Conservation (phyloP, 2,329 filamentous ascomycete genomes). For the Calonectria multiphialidica region DNA sequence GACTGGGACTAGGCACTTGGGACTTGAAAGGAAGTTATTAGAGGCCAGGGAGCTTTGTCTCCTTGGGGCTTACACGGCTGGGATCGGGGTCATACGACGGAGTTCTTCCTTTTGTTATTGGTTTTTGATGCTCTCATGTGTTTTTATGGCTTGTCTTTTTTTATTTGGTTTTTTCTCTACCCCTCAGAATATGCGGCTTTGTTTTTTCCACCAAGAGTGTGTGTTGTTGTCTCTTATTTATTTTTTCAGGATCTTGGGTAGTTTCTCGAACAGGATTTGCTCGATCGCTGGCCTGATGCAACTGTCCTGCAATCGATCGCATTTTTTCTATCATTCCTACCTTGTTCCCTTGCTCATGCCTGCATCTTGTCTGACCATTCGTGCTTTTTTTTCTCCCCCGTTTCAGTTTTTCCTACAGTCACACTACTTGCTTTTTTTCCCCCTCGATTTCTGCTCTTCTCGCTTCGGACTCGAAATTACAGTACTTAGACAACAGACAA, state of each 20-base stretch:
- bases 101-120: slow-evolving; percentile 15
- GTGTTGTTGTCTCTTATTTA: not conserved
- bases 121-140: slow-evolving; percentile 9
- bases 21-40: not conserved
- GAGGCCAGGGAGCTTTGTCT: slow-evolving; percentile 12
- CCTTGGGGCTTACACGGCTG: slow-evolving; percentile 18
- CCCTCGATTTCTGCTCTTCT: not conserved
- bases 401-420: slow-evolving; percentile 8
- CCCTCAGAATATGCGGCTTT: slow-evolving; percentile 1
- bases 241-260: not conserved
- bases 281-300: not conserved
- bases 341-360: not conserved
- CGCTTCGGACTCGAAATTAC: slow-evolving; percentile 16
- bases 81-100: slow-evolving; percentile 15
- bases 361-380: not conserved
- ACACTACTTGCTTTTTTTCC: slow-evolving; percentile 15
- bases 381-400: slow-evolving; percentile 6
- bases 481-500: slow-evolving; percentile 19
- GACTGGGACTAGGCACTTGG: not conserved
- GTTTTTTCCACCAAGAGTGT: not conserved
- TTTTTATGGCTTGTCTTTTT: slow-evolving; percentile 19
- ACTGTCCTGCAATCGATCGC: slow-evolving; percentile 4
- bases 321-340: not conserved
- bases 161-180: not conserved
- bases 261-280: not conserved